A percentile compares a stretch with the other conserved stretches of the same genome.
Evolutionary conservation across 176 grass and related monocot genomes (phyloP).

Genomic region (Sorghum bicolor): DNA sequence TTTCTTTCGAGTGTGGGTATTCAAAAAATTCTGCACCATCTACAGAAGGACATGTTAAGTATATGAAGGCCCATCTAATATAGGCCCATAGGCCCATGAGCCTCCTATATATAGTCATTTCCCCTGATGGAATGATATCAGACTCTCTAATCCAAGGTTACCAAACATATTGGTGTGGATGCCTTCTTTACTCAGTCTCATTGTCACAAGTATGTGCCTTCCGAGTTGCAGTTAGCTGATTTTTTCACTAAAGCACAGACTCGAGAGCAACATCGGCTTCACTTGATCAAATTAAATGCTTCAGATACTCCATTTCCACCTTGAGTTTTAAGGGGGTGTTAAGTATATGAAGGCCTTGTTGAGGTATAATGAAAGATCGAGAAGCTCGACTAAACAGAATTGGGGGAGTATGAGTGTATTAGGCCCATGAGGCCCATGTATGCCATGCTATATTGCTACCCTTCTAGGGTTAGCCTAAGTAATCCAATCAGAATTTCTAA

Average conservation of each 20-base stretch:
- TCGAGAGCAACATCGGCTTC: background rate
- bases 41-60: background rate
- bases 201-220: background rate
- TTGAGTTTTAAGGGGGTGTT: background rate
- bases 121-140: background rate
- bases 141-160: background rate
- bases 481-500: too few relatives aligned
- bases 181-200: background rate
- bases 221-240: background rate
- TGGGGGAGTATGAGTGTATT: too few relatives aligned
- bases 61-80: background rate
- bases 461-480: too few relatives aligned
- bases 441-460: too few relatives aligned
- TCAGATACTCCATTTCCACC: background rate
- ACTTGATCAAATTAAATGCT: background rate
- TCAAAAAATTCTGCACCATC: background rate
- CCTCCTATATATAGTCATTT: background rate
- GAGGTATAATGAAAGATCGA: too few relatives aligned
- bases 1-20: background rate
- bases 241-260: background rate
- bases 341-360: too few relatives aligned
- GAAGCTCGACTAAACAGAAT: too few relatives aligned
- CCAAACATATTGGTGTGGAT: background rate
- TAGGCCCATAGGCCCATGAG: background rate
- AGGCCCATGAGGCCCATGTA: too few relatives aligned